These are phyloP conservation scores for Tricholoma bakamatsutake DNA, from an alignment of 768 basidiomycete genomes.

Conservation along the genomic window DNA sequence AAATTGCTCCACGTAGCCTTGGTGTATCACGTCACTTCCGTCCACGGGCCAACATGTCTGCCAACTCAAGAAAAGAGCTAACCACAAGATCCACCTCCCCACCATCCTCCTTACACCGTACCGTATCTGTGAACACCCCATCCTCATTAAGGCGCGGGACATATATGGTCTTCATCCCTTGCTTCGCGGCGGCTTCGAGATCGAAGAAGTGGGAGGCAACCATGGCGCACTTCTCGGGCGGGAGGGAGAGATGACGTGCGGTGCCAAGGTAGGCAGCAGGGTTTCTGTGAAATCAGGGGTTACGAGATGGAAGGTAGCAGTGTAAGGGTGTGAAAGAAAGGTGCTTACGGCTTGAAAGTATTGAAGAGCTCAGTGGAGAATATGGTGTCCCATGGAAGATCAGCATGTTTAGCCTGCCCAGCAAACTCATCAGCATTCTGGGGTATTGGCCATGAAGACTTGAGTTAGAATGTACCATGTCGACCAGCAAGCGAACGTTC, in stretches of 20 bases:
- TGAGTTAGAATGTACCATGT: slow-evolving; percentile 41
- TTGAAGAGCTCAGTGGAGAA: slow-evolving; percentile 57
- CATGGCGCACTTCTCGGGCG: slow-evolving; percentile 50
- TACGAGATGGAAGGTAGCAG: background rate
- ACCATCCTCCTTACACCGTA: slow-evolving; percentile 44
- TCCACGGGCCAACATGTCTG: slow-evolving; percentile 6
- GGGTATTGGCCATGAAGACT: background rate
- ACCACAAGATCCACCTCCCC: slow-evolving; percentile 58
- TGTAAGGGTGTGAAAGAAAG: background rate
- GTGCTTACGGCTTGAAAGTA: slow-evolving; percentile 59
- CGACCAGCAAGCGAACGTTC: slow-evolving; percentile 52
- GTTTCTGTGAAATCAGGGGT: slow-evolving; percentile 29
- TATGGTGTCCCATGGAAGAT: slow-evolving; percentile 59
- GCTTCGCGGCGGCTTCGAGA: slow-evolving; percentile 42
- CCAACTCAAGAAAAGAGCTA: slow-evolving; percentile 46
- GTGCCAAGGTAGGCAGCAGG: slow-evolving; percentile 46
- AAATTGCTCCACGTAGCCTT: too few species aligned
- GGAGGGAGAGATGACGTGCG: slow-evolving; percentile 41
- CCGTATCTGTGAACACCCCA: slow-evolving; percentile 7
- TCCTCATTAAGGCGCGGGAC: slow-evolving; percentile 48
- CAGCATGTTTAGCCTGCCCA: slow-evolving; percentile 51
- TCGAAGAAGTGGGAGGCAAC: slow-evolving; percentile 62
- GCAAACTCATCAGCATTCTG: background rate
- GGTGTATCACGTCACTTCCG: background rate
- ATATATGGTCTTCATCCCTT: slow-evolving; percentile 57